Conservation (phyloP, 2,329 filamentous ascomycete species). For the Endoconidiophora polonica region DNA sequence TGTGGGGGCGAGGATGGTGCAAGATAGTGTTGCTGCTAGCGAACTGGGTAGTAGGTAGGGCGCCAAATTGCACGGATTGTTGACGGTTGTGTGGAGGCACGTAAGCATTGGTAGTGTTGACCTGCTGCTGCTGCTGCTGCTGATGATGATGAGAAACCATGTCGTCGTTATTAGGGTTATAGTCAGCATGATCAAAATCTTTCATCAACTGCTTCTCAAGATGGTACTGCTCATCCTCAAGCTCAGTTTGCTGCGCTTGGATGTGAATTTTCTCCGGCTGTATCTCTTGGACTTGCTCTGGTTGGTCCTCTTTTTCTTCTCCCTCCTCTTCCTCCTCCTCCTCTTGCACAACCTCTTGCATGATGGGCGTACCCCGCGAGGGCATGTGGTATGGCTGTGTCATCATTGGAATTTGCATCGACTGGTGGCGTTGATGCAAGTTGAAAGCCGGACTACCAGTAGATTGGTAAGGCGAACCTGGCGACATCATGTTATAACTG, state of each 20-base stretch:
- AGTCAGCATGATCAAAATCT: slow-evolving; percentile 63
- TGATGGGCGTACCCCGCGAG: slow-evolving; percentile 38
- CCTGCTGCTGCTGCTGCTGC: slow-evolving; percentile 10
- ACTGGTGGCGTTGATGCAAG: slow-evolving; percentile 40
- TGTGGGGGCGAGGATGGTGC: slow-evolving; percentile 60
- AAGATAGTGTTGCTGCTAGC: slow-evolving; percentile 36
- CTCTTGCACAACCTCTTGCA: slow-evolving; percentile 47
- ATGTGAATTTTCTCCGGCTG: slow-evolving; percentile 2
- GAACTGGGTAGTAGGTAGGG: slow-evolving; percentile 28
- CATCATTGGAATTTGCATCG: slow-evolving; percentile 39
- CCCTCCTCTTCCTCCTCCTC: slow-evolving; percentile 51
- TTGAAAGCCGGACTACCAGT: slow-evolving; percentile 26
- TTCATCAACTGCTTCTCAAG: slow-evolving; percentile 64
- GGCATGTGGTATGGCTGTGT: slow-evolving; percentile 33
- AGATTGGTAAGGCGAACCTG: slow-evolving; percentile 38
- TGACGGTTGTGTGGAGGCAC: slow-evolving; percentile 25
- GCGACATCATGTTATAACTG: slow-evolving; percentile 42
- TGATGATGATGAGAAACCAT: slow-evolving; percentile 15
- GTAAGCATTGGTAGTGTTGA: slow-evolving; percentile 13
- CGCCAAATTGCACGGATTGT: slow-evolving; percentile 31
- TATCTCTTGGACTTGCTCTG: neutral
- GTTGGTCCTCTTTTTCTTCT: slow-evolving; percentile 1
- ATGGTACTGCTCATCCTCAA: slow-evolving; percentile 75
- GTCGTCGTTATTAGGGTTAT: slow-evolving; percentile 44
- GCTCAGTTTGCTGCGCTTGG: slow-evolving; percentile 70